Base-by-base conservation (phyloP, 202 grass and related monocot genomes). In the Panicum hallii region DNA sequence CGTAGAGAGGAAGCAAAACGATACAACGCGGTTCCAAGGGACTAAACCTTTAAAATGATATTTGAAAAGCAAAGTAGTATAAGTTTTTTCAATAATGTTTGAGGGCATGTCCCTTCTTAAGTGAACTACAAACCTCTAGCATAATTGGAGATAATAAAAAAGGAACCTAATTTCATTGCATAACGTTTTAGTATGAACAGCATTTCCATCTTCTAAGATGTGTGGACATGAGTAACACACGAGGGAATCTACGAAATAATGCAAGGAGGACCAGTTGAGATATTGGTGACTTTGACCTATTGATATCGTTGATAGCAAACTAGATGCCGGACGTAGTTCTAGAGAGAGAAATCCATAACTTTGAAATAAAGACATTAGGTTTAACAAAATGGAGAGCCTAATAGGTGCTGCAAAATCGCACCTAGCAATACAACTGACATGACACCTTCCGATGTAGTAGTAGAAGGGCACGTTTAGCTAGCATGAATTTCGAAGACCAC, bases 191-290 rank as follows among this genome's bases (percentile, higher is more conserved):
- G 1, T 66, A 7, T 36, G 28, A 52, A 79, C 17, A 40, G 0
- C 11, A 40, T 22, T 53, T 79, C 46, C 7, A 55, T 5, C 7
- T 5, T 43, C 38, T 19, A 43, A 68, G 12, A 55, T 80, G 63
- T 69, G 48, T 80, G 78, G 48, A 56, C n/a, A 41, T 8, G 36
- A 68, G 63, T 43, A 7, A 55, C 55, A 20, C 62, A 68, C 13
- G 20, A 52, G 6, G 7, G 63, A 54, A 67, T 77, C 38, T 19
- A 77, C 2, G 0, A 5, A 5, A 80, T 42, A 26, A 66, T 80
- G 5, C 11, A 28, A 26, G 26, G 26, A 67, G 48, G 48, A 69
- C 78, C 64, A 56, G 4, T n/a, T 55, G 63, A 43, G 48, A 80
- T 68, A 56, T 80, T 55, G 13, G 34, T 26, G 47, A 0, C 34